Base-by-base conservation (phyloP, 2,329 filamentous ascomycete species). In the Verticillium isaacii region DNA sequence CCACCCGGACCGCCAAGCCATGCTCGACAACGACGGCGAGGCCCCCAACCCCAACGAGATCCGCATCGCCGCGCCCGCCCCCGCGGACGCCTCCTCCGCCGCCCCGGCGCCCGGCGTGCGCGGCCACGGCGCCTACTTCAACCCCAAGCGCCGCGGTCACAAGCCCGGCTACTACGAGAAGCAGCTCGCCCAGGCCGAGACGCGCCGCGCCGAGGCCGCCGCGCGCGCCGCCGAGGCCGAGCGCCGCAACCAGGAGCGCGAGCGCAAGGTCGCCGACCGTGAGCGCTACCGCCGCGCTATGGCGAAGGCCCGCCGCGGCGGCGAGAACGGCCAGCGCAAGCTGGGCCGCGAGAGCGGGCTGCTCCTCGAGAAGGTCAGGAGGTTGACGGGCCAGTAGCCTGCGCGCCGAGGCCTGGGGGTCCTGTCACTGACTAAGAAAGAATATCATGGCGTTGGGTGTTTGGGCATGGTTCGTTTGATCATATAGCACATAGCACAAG, bases 311-410 rank as follows among this genome's bases (percentile, higher is more conserved):
- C 86, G 89, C 39, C 86, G 89, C 73, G 87, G 87, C 32, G 76
- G 70, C 65, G 73, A 79, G 67, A 85, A 90, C 71, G 91, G 91
- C 12, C 88, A 90, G 77, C 85, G 89, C 74, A 93, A 92, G 77
- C 74, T 97, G 57, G 93, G 93, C 1, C 83, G 91, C 64, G 92
- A 96, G 80, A 93, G 92, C 68, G 84, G 83, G 37, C 82, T 94
- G 41, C 69, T 97, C 68, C 77, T 97, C 61, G 89, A 92, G 70
- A 91, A 89, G 76, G 89, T 94, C 37, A 89, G 89, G 80, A 87
- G 82, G 72, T 80, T 96, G 74, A 84, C 95, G 64, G 82, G 80
- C 2, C 71, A 78, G 32, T 66, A 58, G 34, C 34, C 29, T 6
- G 29, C 29, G 29, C 29, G 29, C 29, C 29, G 29, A 29, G 4